Conservation (phyloP, 225 moss, liverwort and hornwort genomes). For the Anthoceros angustus region DNA sequence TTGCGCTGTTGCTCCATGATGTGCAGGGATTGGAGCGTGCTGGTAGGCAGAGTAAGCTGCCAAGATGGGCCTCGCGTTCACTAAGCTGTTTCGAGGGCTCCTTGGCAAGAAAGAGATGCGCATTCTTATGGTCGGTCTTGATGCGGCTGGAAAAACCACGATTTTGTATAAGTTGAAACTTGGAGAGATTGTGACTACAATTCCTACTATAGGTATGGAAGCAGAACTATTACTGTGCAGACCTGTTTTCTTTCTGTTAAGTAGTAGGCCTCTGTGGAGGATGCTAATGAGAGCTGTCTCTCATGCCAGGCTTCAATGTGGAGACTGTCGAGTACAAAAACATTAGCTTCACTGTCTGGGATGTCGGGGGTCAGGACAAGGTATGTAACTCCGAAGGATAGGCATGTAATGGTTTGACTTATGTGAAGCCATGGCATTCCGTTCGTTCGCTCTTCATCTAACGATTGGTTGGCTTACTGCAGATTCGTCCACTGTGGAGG, state of each 20-base stretch:
- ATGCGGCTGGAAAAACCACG: background rate
- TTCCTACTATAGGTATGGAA: background rate
- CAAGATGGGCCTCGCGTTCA: too few species aligned
- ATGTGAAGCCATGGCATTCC: background rate
- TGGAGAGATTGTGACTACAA: background rate
- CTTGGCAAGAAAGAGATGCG: too few species aligned
- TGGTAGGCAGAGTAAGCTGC: too few species aligned
- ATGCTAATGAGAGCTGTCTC: background rate
- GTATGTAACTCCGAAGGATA: background rate
- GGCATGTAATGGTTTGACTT: background rate
- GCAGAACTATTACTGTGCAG: too few species aligned
- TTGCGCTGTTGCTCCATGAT: too few species aligned
- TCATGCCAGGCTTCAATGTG: constrained; percentile 39
- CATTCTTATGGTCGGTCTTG: background rate
- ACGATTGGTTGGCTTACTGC: background rate
- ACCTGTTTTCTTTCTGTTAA: too few species aligned
- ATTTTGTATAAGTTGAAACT: background rate
- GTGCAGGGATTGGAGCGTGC: too few species aligned
- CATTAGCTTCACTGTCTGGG: constrained; percentile 65
- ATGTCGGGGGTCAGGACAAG: constrained; percentile 65
- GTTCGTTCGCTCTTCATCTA: background rate
- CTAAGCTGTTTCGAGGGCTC: too few species aligned
- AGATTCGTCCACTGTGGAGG: constrained; percentile 82
- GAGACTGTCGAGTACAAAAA: constrained; percentile 68
- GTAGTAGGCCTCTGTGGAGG: too few species aligned